phyloP scores from a whole-genome alignment of 2,329 filamentous ascomycete genomes.

The Exserohilum rostratum region DNA sequence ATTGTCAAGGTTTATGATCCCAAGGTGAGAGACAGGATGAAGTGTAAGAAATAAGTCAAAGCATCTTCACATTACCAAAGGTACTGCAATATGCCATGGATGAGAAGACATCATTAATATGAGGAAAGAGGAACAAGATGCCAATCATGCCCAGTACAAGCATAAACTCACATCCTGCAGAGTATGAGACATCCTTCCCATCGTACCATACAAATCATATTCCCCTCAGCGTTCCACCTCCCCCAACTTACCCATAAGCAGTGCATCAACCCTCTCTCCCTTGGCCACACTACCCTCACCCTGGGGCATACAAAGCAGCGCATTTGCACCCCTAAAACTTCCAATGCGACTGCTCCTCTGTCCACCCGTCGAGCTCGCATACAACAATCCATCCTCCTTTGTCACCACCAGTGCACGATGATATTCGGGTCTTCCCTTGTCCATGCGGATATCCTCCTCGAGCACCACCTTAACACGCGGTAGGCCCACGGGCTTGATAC shows the following conservation, averaged over 20 bases:
- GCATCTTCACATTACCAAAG: too few species aligned
- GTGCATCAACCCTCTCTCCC: conserved; percentile 74
- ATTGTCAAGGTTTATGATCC: too few species aligned
- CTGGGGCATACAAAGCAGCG: conserved; percentile 75
- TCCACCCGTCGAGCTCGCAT: conserved; percentile 82
- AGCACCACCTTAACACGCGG: conserved; percentile 74
- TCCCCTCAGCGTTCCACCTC: conserved; percentile 9
- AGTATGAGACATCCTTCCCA: too few species aligned
- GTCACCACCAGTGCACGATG: conserved; percentile 80
- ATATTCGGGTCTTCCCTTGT: conserved; percentile 82
- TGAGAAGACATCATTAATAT: too few species aligned
- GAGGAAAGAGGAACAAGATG: too few species aligned
- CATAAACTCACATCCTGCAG: too few species aligned
- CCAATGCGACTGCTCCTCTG: conserved; percentile 90
- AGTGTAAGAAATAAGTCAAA: too few species aligned
- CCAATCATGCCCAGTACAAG: too few species aligned
- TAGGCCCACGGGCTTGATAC: conserved; percentile 70
- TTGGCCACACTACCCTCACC: conserved; percentile 69
- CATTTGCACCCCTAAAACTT: conserved; percentile 88
- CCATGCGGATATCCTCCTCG: conserved; percentile 74
- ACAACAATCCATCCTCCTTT: conserved; percentile 67
- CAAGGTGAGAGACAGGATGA: too few species aligned
- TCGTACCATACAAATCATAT: too few species aligned
- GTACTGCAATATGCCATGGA: too few species aligned
- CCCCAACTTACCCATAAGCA: conserved; percentile 68